phyloP scores from a whole-genome alignment of 2,329 filamentous ascomycete genomes.

The Graphiopsis chlorocephala region DNA sequence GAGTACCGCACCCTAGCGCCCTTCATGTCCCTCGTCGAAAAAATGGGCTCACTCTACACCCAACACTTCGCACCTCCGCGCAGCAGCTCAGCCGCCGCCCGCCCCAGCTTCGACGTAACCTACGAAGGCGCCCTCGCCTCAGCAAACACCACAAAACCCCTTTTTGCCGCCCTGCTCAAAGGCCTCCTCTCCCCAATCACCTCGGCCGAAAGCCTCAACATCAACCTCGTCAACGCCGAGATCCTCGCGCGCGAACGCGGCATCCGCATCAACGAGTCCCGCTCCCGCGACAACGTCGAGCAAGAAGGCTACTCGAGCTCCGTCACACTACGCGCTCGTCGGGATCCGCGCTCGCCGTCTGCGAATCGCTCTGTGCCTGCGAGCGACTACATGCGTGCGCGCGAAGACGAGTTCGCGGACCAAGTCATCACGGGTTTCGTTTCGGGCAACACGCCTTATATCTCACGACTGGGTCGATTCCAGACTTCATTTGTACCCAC shows the following conservation, averaged over 20 bases:
- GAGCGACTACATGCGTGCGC: constrained; percentile 18
- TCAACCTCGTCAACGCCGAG: constrained; percentile 80
- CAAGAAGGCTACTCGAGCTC: constrained; percentile 65
- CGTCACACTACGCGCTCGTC: constrained; percentile 63
- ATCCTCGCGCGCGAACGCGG: constrained; percentile 74
- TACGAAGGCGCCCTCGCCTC: constrained; percentile 73
- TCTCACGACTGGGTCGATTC: constrained; percentile 71
- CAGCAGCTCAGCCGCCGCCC: constrained; percentile 34
- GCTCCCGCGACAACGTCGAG: constrained; percentile 58
- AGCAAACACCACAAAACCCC: constrained; percentile 71
- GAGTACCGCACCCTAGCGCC: constrained; percentile 76
- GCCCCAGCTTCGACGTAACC: constrained; percentile 70
- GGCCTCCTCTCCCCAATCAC: constrained; percentile 69
- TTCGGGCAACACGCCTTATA: constrained; percentile 62
- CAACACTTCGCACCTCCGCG: constrained; percentile 61
- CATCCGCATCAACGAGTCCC: constrained; percentile 72
- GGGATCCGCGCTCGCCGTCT: constrained; percentile 33
- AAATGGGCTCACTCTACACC: constrained; percentile 75
- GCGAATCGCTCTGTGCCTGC: constrained; percentile 22
- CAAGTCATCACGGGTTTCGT: constrained; percentile 66
- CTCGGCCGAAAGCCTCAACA: constrained; percentile 62
- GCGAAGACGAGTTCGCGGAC: constrained; percentile 38
- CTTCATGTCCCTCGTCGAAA: constrained; percentile 72
- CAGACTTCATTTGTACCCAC: constrained; percentile 70
- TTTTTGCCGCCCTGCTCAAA: constrained; percentile 76